These are phyloP conservation scores for Aspergillus fructus DNA, from an alignment of 2,329 filamentous ascomycete species.

Conservation along the genomic window DNA sequence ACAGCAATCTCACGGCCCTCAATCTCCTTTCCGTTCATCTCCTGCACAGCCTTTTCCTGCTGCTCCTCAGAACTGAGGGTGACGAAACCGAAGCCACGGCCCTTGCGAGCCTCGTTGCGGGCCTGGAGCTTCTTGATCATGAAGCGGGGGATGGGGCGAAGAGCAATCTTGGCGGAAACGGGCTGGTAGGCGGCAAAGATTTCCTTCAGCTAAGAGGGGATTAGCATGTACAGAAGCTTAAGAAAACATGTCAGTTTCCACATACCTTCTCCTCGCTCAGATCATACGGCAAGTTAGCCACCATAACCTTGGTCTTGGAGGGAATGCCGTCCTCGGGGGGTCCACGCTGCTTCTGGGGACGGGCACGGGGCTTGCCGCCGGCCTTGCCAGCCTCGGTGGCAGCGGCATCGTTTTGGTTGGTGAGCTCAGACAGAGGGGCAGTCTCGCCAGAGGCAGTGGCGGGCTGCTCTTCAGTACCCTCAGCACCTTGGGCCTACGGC, in stretches of 20 bases:
- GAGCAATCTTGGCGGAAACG: conserved; percentile 94
- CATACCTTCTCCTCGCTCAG: conserved; percentile 93
- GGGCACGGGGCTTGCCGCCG: conserved; percentile 42
- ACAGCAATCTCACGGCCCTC: conserved; percentile 98
- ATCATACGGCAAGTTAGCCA: conserved; percentile 98
- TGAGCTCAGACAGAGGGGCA: conserved; percentile 21
- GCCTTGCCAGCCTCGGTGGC: conserved; percentile 47
- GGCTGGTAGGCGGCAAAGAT: conserved; percentile 92
- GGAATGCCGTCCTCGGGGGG: conserved; percentile 96
- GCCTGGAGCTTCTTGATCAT: conserved; percentile 99
- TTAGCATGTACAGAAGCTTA: conserved; percentile 24
- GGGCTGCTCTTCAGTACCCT: conserved; percentile 25
- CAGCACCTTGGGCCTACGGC: conserved; percentile 21
- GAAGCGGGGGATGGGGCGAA: conserved; percentile 97
- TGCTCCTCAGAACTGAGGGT: conserved; percentile 92
- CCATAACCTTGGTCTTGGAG: conserved; percentile 99
- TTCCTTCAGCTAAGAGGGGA: conserved; percentile 76
- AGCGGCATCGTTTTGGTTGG: conserved; percentile 28
- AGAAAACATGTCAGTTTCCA: neutral
- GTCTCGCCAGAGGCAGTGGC: conserved; percentile 19
- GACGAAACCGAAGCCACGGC: conserved; percentile 97
- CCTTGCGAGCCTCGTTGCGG: conserved; percentile 96
- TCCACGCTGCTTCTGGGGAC: conserved; percentile 77
- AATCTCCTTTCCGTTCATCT: conserved; percentile 99
- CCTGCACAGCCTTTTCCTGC: conserved; percentile 92